A percentile compares a stretch with the other conserved stretches of the same genome.
Conservation (phyloP, 164 flowering plant species). For the Hamamelis virginiana region DNA sequence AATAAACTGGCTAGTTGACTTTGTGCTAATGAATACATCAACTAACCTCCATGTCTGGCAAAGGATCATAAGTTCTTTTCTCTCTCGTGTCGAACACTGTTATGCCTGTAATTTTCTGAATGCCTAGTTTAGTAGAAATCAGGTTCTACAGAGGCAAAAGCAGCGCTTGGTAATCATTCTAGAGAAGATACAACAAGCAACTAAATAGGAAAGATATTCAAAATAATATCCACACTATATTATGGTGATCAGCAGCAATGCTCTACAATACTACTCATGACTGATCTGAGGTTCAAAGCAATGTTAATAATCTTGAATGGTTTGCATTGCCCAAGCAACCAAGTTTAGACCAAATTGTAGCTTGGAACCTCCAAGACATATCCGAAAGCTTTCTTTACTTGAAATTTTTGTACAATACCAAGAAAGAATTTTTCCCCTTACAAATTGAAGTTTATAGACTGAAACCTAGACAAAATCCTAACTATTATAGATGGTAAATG, state of each 20-base stretch:
- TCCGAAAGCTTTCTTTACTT: background rate
- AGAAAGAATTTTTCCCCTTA: background rate
- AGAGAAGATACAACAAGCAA: background rate
- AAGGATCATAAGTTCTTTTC: slow-evolving; percentile 60
- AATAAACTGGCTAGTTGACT: too few species aligned
- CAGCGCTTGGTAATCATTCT: background rate
- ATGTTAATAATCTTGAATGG: background rate
- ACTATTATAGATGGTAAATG: background rate
- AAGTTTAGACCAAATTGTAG: background rate
- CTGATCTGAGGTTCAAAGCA: background rate
- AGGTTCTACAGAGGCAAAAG: slow-evolving; percentile 60
- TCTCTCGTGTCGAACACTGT: slow-evolving; percentile 62
- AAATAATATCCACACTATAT: background rate
- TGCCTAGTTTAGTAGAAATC: slow-evolving; percentile 81
- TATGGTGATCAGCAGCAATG: background rate
- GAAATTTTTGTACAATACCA: background rate
- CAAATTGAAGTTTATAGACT: background rate
- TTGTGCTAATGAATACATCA: background rate
- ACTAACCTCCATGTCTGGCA: slow-evolving; percentile 81
- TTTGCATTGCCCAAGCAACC: background rate
- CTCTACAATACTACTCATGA: background rate
- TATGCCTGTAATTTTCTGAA: slow-evolving; percentile 84
- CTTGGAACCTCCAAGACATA: background rate
- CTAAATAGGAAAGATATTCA: background rate
- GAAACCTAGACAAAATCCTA: background rate